These are phyloP conservation scores for Petunia hybrid DNA, from an alignment of 305 asterid species.

Conservation along the genomic window DNA sequence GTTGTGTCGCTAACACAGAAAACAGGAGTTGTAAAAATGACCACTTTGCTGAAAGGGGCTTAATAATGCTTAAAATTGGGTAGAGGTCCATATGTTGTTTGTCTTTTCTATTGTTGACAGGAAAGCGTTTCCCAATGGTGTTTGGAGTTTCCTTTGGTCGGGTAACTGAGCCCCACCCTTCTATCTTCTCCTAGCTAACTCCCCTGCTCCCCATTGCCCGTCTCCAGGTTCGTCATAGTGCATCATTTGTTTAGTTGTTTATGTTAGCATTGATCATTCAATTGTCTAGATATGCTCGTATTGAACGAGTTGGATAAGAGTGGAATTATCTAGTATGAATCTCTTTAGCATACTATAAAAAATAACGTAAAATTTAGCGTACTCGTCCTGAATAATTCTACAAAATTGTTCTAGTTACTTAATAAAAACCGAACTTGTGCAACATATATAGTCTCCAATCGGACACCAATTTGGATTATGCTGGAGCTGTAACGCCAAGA, in stretches of 20 bases:
- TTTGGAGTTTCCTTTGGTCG: constrained; percentile 71
- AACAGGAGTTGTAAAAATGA: constrained; percentile 13
- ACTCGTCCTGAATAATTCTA: too few species aligned
- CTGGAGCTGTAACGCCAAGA: background rate
- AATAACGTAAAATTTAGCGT: too few species aligned
- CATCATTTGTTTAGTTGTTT: too few species aligned
- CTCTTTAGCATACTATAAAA: too few species aligned
- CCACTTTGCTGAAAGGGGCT: constrained; percentile 39
- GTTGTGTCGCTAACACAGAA: constrained; percentile 34
- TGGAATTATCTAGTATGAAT: too few species aligned
- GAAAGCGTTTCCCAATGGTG: constrained; percentile 62
- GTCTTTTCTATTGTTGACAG: constrained; percentile 55
- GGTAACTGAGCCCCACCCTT: constrained; percentile 28
- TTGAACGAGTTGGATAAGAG: too few species aligned
- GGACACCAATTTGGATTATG: background rate
- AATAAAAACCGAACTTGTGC: too few species aligned
- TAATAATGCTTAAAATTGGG: constrained; percentile 27
- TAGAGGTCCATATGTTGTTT: constrained; percentile 42
- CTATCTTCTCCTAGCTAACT: background rate
- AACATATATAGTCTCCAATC: background rate
- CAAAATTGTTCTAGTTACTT: too few species aligned
- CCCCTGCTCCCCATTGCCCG: background rate
- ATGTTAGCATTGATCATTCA: too few species aligned
- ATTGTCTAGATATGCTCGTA: too few species aligned
- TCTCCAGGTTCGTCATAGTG: too few species aligned